A percentile compares a stretch with the other conserved stretches of the same genome.
Conservation (phyloP, 768 basidiomycete genomes). For the Leccinum longicurvipes region DNA sequence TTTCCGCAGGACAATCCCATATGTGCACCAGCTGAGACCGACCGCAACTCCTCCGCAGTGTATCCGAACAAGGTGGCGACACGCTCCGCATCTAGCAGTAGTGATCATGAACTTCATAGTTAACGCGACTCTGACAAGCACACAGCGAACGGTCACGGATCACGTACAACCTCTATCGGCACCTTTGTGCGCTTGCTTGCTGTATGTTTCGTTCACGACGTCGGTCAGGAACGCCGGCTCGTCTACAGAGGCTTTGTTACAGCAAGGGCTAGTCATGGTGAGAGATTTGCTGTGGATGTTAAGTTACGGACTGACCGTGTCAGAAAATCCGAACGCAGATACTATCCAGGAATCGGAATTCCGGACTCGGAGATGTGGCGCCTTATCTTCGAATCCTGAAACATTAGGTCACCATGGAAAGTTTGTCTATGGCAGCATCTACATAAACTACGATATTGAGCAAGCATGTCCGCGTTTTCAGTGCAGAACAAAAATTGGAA, state of each 20-base stretch:
- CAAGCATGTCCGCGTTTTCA: neutral
- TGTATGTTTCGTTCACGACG: conserved; percentile 14
- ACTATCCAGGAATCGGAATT: no score
- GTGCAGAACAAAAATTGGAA: neutral
- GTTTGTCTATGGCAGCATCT: neutral
- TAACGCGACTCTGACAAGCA: neutral
- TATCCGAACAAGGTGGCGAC: conserved; percentile 45
- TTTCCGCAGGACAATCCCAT: conserved; percentile 56
- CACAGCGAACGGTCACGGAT: neutral
- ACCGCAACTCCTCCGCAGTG: conserved; percentile 38
- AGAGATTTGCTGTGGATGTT: neutral
- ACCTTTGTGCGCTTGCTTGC: conserved; percentile 5
- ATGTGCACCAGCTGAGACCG: conserved; percentile 42
- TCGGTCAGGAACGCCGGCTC: neutral
- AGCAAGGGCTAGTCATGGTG: conserved; percentile 2
- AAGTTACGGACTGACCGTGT: no score
- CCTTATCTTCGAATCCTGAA: no score
- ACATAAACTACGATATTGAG: neutral
- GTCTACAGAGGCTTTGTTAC: neutral
- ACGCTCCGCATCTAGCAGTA: conserved; percentile 8
- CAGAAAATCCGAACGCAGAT: no score
- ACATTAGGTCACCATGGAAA: no score
- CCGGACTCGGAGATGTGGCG: no score
- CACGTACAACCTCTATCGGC: conserved; percentile 14
- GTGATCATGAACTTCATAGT: neutral